A percentile compares a stretch with the other conserved stretches of the same genome.
phyloP scores from a whole-genome alignment of 331 rosid species.

The Saraca asoca region DNA sequence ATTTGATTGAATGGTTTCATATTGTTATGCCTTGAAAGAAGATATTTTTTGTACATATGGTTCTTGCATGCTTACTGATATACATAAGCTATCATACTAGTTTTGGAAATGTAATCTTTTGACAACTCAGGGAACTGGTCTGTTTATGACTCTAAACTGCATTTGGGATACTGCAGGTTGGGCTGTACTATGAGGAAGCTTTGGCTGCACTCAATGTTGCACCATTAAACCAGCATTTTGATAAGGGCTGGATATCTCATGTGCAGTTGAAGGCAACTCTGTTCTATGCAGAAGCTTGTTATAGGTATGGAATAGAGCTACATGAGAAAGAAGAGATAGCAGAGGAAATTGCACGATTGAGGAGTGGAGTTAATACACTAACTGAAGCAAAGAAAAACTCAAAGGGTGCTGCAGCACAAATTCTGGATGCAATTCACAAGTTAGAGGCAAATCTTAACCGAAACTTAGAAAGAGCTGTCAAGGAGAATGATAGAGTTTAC shows the following conservation, averaged over 20 bases:
- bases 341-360: conserved; percentile 81
- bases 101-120: background rate
- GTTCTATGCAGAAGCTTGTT: conserved; percentile 82
- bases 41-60: background rate
- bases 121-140: background rate
- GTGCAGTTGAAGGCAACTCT: conserved; percentile 83
- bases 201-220: conserved; percentile 67
- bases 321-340: conserved; percentile 91
- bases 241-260: conserved; percentile 78
- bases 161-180: conserved; percentile 60
- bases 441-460: conserved; percentile 73
- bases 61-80: background rate
- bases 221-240: conserved; percentile 82
- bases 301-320: conserved; percentile 73
- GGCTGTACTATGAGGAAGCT: conserved; percentile 87
- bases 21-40: background rate
- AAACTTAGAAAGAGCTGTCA: conserved; percentile 84
- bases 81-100: background rate
- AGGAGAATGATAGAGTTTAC: conserved; percentile 95
- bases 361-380: conserved; percentile 61
- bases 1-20: background rate
- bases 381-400: conserved; percentile 69
- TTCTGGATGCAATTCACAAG: conserved; percentile 78
- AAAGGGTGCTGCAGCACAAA: conserved; percentile 77
- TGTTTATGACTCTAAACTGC: conserved; percentile 7